Base-by-base conservation (phyloP, 1,284 basidiomycete species). In the Chalciporus sp. region DNA sequence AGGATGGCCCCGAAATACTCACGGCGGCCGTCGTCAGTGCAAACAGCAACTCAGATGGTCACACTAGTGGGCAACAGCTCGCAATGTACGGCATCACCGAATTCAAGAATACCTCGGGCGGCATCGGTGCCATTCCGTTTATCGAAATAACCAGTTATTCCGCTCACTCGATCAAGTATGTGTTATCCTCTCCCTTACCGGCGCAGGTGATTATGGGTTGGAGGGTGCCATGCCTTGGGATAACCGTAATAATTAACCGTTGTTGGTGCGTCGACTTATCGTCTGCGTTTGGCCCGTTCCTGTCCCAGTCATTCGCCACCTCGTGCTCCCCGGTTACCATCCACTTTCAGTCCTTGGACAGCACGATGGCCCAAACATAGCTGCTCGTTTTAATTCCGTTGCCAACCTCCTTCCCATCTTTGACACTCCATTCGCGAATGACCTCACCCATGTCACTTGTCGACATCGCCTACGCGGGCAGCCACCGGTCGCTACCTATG, bases 311-410 rank as follows among this genome's bases (percentile, higher is more conserved):
- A 20, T 7, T n/a, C 35, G 40, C 12, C 16, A 42, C 29, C 5
- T 17, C 45, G 33, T 12, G 40, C 29, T 7, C 26, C 39, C 47
- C 26, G 23, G 31, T 45, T 7, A 45, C 57, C 17, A 62, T 6
- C 51, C 60, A 42, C 20, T 51, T 59, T 3, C 16, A 7, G 20
- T 62, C 44, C 9, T 35, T 44, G 0, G 59, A 60, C 3, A 62
- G 14, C 2, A 49, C 49, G 1, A 19, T 12, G 3, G 41, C 39
- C 5, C 1, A 35, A 3, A 62, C 46, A 1, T 11, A 7, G 5
- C 10, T 26, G 3, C 23, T 20, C 31, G 14, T 8, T n/a, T 0
- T 27, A 42, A 60, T 57, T 14, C 41, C 14, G 1, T 52, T 2
- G 12, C 37, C 43, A 12, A 44, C 17, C 8, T 49, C 43, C 1